phyloP scores from a whole-genome alignment of 176 grass and related monocot species.

The Oropetium thomaeum region DNA sequence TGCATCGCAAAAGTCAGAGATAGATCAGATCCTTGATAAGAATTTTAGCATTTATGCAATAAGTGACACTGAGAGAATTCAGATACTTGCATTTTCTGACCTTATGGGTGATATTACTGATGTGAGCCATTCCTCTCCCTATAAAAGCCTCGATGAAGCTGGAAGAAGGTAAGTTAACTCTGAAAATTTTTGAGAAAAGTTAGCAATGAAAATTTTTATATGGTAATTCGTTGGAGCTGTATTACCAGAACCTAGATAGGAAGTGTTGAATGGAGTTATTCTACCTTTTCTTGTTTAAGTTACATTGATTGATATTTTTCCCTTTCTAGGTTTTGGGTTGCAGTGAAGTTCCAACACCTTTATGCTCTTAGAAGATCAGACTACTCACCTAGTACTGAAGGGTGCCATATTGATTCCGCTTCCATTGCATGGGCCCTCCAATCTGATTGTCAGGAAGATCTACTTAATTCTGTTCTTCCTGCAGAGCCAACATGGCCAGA shows the following conservation, averaged over 20 bases:
- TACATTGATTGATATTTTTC: slow-evolving; percentile 44
- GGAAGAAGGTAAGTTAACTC: slow-evolving; percentile 64
- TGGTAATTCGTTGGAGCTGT: slow-evolving; percentile 15
- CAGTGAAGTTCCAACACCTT: slow-evolving; percentile 67
- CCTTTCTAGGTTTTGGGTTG: slow-evolving; percentile 91
- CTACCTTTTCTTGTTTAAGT: neutral
- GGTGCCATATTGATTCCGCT: slow-evolving; percentile 51
- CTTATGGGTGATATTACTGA: slow-evolving; percentile 80
- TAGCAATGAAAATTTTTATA: slow-evolving; percentile 6
- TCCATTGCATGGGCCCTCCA: slow-evolving; percentile 86
- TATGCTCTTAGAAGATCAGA: slow-evolving; percentile 42
- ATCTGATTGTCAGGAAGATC: slow-evolving; percentile 96
- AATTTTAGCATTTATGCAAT: slow-evolving; percentile 41
- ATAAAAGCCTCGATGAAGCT: slow-evolving; percentile 87
- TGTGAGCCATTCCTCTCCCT: slow-evolving; percentile 62
- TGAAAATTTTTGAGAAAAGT: slow-evolving; percentile 22
- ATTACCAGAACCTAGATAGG: slow-evolving; percentile 14
- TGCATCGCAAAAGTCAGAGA: slow-evolving; percentile 45
- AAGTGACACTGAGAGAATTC: slow-evolving; percentile 53
- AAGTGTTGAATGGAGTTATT: slow-evolving; percentile 15
- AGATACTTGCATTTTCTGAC: slow-evolving; percentile 82
- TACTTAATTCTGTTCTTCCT: slow-evolving; percentile 84
- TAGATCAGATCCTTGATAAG: slow-evolving; percentile 58
- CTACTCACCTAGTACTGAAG: slow-evolving; percentile 39
- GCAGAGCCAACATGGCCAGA: slow-evolving; percentile 72